phyloP scores from a whole-genome alignment of 495 filamentous ascomycete genomes.

The Aspergillus nidulans region DNA sequence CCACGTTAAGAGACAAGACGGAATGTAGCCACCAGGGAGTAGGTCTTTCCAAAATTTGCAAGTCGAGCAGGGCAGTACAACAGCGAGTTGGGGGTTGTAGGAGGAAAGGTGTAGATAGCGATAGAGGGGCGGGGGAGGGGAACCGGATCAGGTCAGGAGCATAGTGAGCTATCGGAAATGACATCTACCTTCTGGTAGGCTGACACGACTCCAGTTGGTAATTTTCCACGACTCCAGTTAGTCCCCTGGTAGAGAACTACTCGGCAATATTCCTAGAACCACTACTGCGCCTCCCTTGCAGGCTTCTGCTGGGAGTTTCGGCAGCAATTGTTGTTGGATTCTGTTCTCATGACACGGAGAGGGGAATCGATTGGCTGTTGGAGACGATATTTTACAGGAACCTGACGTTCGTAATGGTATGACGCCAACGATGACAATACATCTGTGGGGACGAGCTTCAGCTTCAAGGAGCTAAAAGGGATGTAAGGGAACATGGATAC shows the following conservation, averaged over 20 bases:
- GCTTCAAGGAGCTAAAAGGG: not conserved
- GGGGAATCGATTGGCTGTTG: not conserved
- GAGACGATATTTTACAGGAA: not conserved
- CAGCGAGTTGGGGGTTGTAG: not conserved
- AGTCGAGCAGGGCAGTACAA: constrained; percentile 1
- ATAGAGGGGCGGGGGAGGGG: constrained; percentile 19
- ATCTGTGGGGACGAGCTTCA: not conserved
- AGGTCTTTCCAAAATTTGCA: not conserved
- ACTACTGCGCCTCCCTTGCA: not conserved
- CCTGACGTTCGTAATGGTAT: constrained; percentile 1
- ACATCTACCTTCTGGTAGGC: constrained; percentile 15
- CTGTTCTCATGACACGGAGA: constrained; percentile 2
- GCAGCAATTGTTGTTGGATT: constrained; percentile 1
- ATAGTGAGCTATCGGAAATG: constrained; percentile 8
- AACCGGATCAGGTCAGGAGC: constrained; percentile 24
- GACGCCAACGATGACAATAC: constrained; percentile 4
- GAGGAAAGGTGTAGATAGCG: constrained; percentile 7
- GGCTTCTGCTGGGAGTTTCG: not conserved
- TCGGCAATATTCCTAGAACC: not conserved
- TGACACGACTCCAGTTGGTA: constrained; percentile 6
- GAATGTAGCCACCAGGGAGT: not conserved
- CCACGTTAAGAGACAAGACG: constrained; percentile 1
- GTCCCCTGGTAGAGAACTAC: not conserved
- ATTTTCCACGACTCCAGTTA: constrained; percentile 7
- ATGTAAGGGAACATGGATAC: not conserved